Base-by-base conservation (phyloP, 306 rosid genomes). In the Pyrus pyrifolia region DNA sequence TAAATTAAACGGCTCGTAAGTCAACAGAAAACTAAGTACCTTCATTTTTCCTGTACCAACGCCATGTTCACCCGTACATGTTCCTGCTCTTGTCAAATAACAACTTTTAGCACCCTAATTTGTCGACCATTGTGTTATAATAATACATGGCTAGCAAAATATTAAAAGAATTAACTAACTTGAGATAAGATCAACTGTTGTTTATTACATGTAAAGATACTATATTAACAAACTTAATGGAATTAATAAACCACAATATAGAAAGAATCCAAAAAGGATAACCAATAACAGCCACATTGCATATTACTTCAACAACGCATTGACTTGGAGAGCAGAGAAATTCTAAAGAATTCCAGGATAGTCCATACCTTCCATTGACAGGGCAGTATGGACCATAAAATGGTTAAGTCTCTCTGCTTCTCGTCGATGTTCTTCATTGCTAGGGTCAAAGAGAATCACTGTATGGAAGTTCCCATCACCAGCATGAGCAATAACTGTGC, bases 391-490 rank as follows among this genome's bases (percentile, higher is more conserved):
- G 78, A 92, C 98, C 97, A 95, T 95, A 80, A 90, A 88, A 21
- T 90, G 86, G 85, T 89, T 92, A 38, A 95, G 85, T 74, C 90
- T 90, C 87, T 89, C 97, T 21, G 96, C 98, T 81, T 92, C 98
- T 80, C 1, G 78, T 59, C 81, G 83, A 18, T 95, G 92, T 51
- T 90, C 93, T 82, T 89, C 97, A 71, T 83, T 67, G 76, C 60
- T 57, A 67, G 98, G 97, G 79, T 95, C 92, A 80, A 95, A 89
- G 21, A 95, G 84, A 76, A 95, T 89, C 55, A 88, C 75, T 0
- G 97, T 88, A 84, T 90, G 98, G 91, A 95, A 95, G 86, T 95
- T 95, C 75, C 98, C 98, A 44, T 95, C 97, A 64, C 97, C 98
- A 45, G 98, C 97, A 87, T 92, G 98, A 65, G 96, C 97, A 84